Conservation (phyloP, 2,329 filamentous ascomycete species). For the Clonostachys chloroleuca region DNA sequence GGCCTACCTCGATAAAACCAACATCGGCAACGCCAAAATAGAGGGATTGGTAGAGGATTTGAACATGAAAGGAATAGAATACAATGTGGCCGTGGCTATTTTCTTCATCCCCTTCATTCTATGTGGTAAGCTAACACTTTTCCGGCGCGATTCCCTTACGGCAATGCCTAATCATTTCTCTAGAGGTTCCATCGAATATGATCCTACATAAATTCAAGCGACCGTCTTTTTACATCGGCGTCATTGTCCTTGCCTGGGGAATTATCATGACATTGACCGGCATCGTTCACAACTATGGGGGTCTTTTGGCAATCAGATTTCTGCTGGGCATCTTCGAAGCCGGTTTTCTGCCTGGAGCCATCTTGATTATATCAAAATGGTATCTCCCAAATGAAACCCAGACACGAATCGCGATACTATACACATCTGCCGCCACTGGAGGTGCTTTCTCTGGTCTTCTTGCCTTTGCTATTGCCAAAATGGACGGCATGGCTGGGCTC, state of each 20-base stretch:
- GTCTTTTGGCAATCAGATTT: conserved; percentile 31
- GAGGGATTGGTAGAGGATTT: conserved; percentile 22
- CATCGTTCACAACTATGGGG: conserved; percentile 27
- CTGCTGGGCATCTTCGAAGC: conserved; percentile 32
- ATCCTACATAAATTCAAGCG: conserved; percentile 26
- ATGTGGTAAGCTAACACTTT: conserved; percentile 12
- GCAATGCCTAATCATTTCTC: neutral
- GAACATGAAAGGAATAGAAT: conserved; percentile 51
- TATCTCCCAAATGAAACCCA: conserved; percentile 21
- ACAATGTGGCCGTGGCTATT: conserved; percentile 18
- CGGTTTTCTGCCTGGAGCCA: conserved; percentile 21
- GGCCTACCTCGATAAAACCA: conserved; percentile 30
- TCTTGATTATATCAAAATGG: conserved; percentile 23
- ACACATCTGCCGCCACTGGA: conserved; percentile 24
- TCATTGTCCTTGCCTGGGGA: conserved; percentile 25
- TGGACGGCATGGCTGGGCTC: conserved; percentile 36
- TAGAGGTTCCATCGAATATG: conserved; percentile 28
- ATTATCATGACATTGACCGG: conserved; percentile 30
- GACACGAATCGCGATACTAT: conserved; percentile 24
- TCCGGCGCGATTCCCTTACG: conserved; percentile 2
- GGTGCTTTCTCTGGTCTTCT: conserved; percentile 41
- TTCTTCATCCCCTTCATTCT: conserved; percentile 46
- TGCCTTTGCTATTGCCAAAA: conserved; percentile 35
- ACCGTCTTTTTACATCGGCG: conserved; percentile 33
- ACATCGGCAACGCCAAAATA: conserved; percentile 44